Percentiles rank a stretch among this genome's conserved stretches.
Evolutionary conservation across 2,329 filamentous ascomycete genomes (phyloP).

Genomic region (Calonectria pauciramosa): DNA sequence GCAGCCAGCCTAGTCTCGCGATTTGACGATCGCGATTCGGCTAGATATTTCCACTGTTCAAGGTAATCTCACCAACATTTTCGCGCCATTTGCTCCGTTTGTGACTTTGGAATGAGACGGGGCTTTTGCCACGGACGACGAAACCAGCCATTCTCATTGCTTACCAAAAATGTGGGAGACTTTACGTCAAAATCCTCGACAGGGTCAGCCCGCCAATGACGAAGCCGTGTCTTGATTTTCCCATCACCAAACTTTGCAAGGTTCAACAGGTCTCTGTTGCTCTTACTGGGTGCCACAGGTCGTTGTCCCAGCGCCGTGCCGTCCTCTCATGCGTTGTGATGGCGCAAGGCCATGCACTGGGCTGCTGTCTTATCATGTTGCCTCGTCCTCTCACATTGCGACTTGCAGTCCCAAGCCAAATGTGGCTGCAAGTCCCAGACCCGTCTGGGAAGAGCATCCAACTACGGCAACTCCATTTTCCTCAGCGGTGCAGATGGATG

Average conservation of each 20-base stretch:
- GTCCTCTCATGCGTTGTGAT: slow-evolving; percentile 10
- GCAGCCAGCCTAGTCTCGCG: slow-evolving; percentile 4
- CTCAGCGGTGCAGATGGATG: not conserved
- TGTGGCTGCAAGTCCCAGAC: slow-evolving; percentile 13
- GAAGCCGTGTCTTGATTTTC: not conserved
- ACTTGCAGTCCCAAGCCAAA: not conserved
- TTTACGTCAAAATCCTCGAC: not conserved
- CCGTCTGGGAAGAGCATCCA: not conserved
- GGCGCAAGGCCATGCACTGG: not conserved
- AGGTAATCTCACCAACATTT: slow-evolving; percentile 2
- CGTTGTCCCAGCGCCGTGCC: slow-evolving; percentile 9
- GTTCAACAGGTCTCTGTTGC: not conserved
- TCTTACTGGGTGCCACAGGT: slow-evolving; percentile 10
- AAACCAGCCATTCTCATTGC: not conserved
- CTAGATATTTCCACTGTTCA: not conserved
- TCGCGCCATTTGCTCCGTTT: not conserved
- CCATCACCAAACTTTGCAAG: slow-evolving; percentile 1
- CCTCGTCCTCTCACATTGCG: slow-evolving; percentile 6
- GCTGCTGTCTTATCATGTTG: slow-evolving; percentile 11
- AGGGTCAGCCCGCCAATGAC: slow-evolving; percentile 7
- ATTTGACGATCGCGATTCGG: slow-evolving; percentile 20
- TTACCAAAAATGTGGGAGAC: not conserved
- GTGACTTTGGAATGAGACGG: not conserved
- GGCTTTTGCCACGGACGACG: slow-evolving; percentile 1
- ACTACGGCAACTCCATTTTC: not conserved